Evolutionary conservation across 345 rosid genomes (phyloP).

Genomic region (Angophora floribunda): DNA sequence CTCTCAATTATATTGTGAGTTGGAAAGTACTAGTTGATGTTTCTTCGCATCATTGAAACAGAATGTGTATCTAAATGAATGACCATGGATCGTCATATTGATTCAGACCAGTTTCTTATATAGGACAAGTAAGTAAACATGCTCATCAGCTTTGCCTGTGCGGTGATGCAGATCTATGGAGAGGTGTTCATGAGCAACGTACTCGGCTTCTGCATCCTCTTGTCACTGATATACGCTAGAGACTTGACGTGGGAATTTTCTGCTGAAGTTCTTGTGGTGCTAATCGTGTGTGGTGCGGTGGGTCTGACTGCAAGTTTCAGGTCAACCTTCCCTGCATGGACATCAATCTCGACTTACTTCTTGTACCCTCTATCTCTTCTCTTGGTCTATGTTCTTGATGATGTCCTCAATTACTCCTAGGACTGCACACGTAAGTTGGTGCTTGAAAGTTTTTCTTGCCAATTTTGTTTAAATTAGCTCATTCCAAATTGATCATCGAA

Average conservation of each 20-base stretch:
- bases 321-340: conserved; percentile 20
- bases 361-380: conserved; percentile 21
- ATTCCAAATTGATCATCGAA: not conserved
- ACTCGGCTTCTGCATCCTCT: conserved; percentile 2
- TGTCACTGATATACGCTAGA: conserved; percentile 14
- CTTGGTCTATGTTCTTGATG: conserved; percentile 16
- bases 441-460: not conserved
- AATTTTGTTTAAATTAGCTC: not conserved
- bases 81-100: not conserved
- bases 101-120: not conserved
- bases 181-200: conserved; percentile 24
- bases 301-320: conserved; percentile 15
- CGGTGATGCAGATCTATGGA: conserved; percentile 19
- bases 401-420: conserved; percentile 1
- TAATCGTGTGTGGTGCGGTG: conserved; percentile 3
- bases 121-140: not conserved
- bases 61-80: not conserved
- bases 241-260: conserved; percentile 25
- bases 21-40: not conserved
- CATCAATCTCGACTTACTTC: conserved; percentile 11
- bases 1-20: not conserved
- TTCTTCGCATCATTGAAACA: not conserved
- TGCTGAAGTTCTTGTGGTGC: conserved; percentile 17
- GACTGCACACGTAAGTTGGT: not conserved
- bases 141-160: not conserved